phyloP scores from a whole-genome alignment of 805 yeast genomes.

The Yarrowia hollandica region DNA sequence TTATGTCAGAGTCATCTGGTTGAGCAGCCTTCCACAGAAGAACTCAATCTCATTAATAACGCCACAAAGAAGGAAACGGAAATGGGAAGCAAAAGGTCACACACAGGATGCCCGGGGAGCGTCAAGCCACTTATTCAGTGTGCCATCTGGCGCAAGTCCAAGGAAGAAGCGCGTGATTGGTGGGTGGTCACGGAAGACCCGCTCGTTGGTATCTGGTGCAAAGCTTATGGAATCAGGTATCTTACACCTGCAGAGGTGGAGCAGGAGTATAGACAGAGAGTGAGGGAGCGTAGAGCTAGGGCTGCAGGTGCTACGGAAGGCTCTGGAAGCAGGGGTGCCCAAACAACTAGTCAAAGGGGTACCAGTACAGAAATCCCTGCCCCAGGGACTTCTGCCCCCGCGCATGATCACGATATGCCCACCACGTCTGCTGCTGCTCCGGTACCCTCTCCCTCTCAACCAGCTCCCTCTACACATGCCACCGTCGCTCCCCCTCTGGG shows the following conservation, averaged over 20 bases:
- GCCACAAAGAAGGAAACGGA: conserved; percentile 24
- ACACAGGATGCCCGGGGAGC: background rate
- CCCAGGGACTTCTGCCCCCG: background rate
- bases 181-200: conserved; percentile 10
- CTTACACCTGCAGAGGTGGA: conserved; percentile 7
- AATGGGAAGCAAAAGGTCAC: background rate
- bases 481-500: conserved; percentile 11
- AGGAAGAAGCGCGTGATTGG: conserved; percentile 10
- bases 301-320: background rate
- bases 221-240: conserved; percentile 3
- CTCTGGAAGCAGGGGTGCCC: background rate
- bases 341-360: background rate
- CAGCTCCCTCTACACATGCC: background rate
- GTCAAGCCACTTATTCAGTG: conserved; percentile 10
- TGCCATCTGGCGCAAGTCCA: conserved; percentile 6
- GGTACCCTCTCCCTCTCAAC: background rate
- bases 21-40: background rate
- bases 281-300: background rate
- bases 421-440: background rate
- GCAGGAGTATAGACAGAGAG: conserved; percentile 17
- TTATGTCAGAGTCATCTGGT: background rate
- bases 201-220: conserved; percentile 2
- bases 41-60: conserved; percentile 18
- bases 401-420: background rate
- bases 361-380: background rate